Base-by-base conservation (phyloP, 2,329 filamentous ascomycete species). In the Pestalotiopsis sp. region DNA sequence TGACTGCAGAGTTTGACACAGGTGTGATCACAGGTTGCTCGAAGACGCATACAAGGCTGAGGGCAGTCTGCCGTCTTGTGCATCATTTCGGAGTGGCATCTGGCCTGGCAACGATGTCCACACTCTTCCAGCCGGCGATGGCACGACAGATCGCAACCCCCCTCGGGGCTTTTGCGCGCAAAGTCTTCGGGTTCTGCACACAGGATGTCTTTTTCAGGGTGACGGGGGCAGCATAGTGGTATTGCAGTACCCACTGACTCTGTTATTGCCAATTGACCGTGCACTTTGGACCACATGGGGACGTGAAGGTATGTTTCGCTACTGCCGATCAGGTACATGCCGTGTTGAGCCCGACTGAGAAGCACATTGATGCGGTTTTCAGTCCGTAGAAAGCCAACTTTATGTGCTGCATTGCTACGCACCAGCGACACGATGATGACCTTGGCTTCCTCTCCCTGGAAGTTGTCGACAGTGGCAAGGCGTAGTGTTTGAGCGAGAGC, bases 391-490 rank as follows among this genome's bases (percentile, higher is more conserved):
- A 94, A 95, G 0, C 92, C 92, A 20, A 86, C 85, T 5, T 84
- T 86, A 9, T 79, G 80, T 7, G 85, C 73, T 0, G 77, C 70
- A 72, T 95, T 95, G 78, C 91, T 93, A 56, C 92, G 86, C 0
- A 94, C 91, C 0, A 95, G 81, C 0, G 90, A 92, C 0, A 94
- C 81, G 2, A 95, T 82, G 0, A 95, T 83, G 9, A 95, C 81
- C 65, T 92, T 90, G 1, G 89, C 90, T 74, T 95, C 92, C 74
- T 95, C 92, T 0, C 92, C 92, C 73, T 95, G 91, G 67, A 93
- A 94, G 71, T 94, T 94, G 76, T 93, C 91, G 0, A 94, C 86
- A 0, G 90, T 94, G 0, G 91, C 90, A 0, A 91, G 77, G 4
- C 87, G 80, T 2, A 92, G 76, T 1, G 81, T 81, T 27, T 86